Percentiles rank a stretch among this genome's conserved stretches.
Conservation (phyloP, 805 yeast species). For the Komagataella ulmi region DNA sequence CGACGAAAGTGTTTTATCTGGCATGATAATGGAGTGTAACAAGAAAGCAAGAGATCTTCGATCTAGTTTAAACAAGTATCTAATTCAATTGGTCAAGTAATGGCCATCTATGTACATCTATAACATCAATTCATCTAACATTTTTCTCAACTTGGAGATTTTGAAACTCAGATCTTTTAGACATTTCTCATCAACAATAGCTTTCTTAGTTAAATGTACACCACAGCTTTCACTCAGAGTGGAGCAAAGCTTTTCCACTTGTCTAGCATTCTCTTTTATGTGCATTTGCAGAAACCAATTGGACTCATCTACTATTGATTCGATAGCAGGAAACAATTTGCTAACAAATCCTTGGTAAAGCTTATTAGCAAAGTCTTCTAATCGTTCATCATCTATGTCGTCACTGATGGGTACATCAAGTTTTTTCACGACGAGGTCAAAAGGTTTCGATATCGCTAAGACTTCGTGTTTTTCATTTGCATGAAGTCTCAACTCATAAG, state of each 20-base stretch:
- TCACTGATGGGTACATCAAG: constrained; percentile 12
- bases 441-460: constrained; percentile 48
- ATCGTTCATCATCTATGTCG: constrained; percentile 6
- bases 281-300: constrained; percentile 1
- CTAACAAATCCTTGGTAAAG: constrained; percentile 21
- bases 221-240: constrained; percentile 13
- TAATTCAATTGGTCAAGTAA: neutral
- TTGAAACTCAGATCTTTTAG: constrained; percentile 12
- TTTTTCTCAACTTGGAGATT: constrained; percentile 13
- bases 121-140: constrained; percentile 6
- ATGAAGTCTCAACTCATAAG: constrained; percentile 66
- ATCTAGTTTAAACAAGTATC: neutral
- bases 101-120: neutral
- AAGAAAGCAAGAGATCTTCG: neutral
- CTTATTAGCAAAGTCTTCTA: constrained; percentile 15
- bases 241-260: constrained; percentile 9
- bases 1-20: constrained; percentile 3
- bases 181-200: constrained; percentile 26
- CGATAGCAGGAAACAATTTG: constrained; percentile 13
- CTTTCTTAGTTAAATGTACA: constrained; percentile 24
- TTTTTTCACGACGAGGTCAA: constrained; percentile 36
- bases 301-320: constrained; percentile 6
- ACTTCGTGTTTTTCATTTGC: constrained; percentile 56
- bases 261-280: constrained; percentile 8
- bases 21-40: constrained; percentile 15